These are phyloP conservation scores for Castanospermum australe DNA, from an alignment of 306 rosid species.

Conservation along the genomic window DNA sequence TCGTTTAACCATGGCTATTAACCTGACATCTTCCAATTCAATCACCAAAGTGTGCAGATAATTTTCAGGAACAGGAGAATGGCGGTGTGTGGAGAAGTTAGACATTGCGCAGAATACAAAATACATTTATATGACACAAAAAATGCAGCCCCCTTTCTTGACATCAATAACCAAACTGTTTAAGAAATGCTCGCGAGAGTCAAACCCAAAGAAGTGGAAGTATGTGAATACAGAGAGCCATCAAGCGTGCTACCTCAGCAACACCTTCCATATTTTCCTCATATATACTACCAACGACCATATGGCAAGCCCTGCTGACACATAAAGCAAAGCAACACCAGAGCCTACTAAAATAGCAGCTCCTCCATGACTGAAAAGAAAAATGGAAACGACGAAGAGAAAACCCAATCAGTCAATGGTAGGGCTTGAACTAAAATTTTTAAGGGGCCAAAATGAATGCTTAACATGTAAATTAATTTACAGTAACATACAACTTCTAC, in stretches of 20 bases:
- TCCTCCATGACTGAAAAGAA: constrained; percentile 69
- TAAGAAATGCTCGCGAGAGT: not conserved
- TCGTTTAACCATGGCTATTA: not conserved
- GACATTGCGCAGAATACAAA: not conserved
- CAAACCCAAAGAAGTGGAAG: constrained; percentile 19
- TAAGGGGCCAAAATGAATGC: not conserved
- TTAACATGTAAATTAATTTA: not conserved
- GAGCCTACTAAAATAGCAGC: constrained; percentile 61
- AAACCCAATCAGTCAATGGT: not conserved
- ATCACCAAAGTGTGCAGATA: not conserved
- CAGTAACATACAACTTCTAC: not conserved
- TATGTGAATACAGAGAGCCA: constrained; percentile 26
- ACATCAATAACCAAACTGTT: constrained; percentile 1
- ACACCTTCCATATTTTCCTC: constrained; percentile 82
- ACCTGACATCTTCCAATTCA: not conserved
- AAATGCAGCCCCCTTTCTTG: constrained; percentile 24
- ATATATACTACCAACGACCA: constrained; percentile 90
- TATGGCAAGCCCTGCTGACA: constrained; percentile 94
- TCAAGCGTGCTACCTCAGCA: constrained; percentile 53
- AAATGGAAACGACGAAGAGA: not conserved
- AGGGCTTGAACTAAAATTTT: not conserved
- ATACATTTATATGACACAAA: constrained; percentile 28
- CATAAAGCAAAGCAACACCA: constrained; percentile 81
- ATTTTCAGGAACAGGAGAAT: constrained; percentile 20
- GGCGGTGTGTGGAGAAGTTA: not conserved